Base-by-base conservation (phyloP, 225 moss, liverwort and hornwort species). In the Thuidium tamariscinum region DNA sequence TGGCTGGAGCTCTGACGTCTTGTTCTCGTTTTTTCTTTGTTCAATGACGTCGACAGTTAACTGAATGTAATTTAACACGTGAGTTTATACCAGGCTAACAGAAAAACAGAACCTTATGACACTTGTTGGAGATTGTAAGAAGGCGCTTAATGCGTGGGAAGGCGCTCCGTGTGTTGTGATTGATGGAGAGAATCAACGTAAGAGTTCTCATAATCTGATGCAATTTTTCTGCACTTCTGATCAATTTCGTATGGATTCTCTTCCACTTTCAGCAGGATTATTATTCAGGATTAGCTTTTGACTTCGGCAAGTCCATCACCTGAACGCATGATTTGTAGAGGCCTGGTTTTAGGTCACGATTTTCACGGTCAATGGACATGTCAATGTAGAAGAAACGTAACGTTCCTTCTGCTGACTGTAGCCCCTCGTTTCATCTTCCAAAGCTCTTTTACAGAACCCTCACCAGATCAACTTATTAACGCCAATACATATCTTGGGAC, bases 351-450 rank as follows among this genome's bases (percentile, higher is more conserved):
- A 37, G 62, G 84, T 68, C 89, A 61, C 81, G 32, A 66, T 60
- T 81, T 67, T 81, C 83, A 56, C 54, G 46, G 56, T 74, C 59
- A 67, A 79, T 77, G 36, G 57, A 85, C 49, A 49, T 77, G 44
- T 75, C 79, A 77, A 16, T 63, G 32, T 37, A 63, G 59, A 87
- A 34, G 49, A 57, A 63, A 78, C 39, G 34, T 70, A 87, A 89
- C 89, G 89, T 89, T 78, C 49, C 46, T 56, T 75, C 36, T 85
- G 32, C 71, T 72, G 85, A 77, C 71, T 86, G 61, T 68, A 59
- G 76, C 88, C 64, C 69, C 48, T 87, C 91, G 89, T 87, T 91
- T 84, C 89, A 87, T 42, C 89, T 91, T 89, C 91, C 82, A 70
- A 56, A 79, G 77, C 52, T 73, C 63, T 66, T n/a, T 70, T 54